Base-by-base conservation (phyloP, 2,329 filamentous ascomycete species). In the Coniochaeta sp. region DNA sequence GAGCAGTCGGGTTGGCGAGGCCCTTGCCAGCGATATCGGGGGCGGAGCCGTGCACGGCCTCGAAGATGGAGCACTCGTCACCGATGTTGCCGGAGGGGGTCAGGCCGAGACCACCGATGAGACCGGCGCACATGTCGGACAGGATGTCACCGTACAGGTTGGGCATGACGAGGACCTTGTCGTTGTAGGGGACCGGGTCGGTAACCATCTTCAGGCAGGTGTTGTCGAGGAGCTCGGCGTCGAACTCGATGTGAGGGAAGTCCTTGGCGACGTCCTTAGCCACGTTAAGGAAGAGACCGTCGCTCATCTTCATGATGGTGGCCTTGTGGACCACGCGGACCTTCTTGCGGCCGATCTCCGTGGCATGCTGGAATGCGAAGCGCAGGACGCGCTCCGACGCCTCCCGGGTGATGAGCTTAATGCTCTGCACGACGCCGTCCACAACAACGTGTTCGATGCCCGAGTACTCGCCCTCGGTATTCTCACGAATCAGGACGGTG, bases 281-380 rank as follows among this genome's bases (percentile, higher is more conserved):
- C 64, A 89, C 91, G 77, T 85, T 90, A 69, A 99, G 85, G 88
- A 99, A 99, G 64, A 99, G 90, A 80, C 95, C 95, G 77, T 99
- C 95, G 74, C 89, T 93, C 91, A 97, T 96, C 88, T 99, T 99
- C 95, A 99, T 99, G 82, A 99, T 99, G 74, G 95, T 98, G 76
- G 95, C 95, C 87, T 99, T 99, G 89, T 99, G 95, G 65, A 98
- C 93, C 62, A 92, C 93, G 73, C 93, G 91, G 72, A 98, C 93
- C 89, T 97, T 97, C 75, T 87, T 93, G 83, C 91, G 90, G 79
- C 93, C 92, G 72, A 97, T 89, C 69, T 91, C 86, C 77, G 95
- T 85, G 69, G 95, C 95, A 76, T 99, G 92, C 81, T 99, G 93
- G 88, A 99, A 99, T 71, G 96, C 95, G 77, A 92, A 99, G 74